phyloP scores from a whole-genome alignment of 305 asterid genomes.

The Plantago lanceolata region DNA sequence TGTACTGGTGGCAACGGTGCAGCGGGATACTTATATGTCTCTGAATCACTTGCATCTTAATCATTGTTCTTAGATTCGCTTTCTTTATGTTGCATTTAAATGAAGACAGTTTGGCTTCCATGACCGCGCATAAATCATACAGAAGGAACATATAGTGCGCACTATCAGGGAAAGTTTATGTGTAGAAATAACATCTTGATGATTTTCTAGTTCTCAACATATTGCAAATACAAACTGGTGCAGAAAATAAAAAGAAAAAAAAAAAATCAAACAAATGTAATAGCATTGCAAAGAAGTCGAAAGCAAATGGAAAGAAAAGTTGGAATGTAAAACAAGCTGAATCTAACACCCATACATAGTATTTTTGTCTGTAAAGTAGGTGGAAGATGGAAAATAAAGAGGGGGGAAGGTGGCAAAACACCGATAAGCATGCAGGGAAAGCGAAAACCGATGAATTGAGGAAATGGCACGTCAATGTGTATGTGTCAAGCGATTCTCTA shows the following conservation, averaged over 20 bases:
- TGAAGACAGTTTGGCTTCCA: no score
- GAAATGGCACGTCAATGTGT: background rate
- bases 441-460: background rate
- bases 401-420: background rate
- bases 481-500: background rate
- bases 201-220: background rate
- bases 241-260: background rate
- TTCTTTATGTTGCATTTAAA: no score
- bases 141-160: no score
- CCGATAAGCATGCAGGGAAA: background rate
- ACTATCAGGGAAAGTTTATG: no score
- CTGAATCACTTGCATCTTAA: no score
- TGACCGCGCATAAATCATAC: no score
- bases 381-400: background rate
- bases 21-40: no score
- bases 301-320: background rate
- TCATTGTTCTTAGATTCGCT: no score
- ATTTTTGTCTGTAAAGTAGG: background rate
- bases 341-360: no score
- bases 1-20: no score
- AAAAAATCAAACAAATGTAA: background rate
- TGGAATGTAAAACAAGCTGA: no score
- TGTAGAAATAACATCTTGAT: no score
- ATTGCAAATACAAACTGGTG: background rate
- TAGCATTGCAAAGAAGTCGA: background rate